These are phyloP conservation scores for Neopestalotiopsis rosae DNA, from an alignment of 2,329 filamentous ascomycete genomes.

Conservation along the genomic window DNA sequence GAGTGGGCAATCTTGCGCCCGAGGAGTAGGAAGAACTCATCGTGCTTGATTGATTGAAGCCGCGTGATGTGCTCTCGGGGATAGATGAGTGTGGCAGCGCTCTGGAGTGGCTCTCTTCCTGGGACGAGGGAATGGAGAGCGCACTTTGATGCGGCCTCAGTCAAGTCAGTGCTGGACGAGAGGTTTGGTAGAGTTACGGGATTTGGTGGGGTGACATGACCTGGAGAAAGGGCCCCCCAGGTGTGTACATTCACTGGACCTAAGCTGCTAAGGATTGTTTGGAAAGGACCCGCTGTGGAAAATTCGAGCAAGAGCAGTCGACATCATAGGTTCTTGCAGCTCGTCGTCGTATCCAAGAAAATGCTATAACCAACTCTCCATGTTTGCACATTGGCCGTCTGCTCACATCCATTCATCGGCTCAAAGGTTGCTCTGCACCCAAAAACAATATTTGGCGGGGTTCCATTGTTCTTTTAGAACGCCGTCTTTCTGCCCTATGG, in stretches of 20 bases:
- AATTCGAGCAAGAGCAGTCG: not conserved
- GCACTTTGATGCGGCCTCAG: constrained; percentile 26
- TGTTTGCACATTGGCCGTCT: not conserved
- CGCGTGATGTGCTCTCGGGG: constrained; percentile 3
- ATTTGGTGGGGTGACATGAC: constrained; percentile 9
- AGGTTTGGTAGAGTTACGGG: constrained; percentile 4
- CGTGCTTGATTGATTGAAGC: not conserved
- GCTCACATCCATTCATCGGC: not conserved
- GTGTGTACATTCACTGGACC: constrained; percentile 7
- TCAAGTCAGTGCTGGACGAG: constrained; percentile 17
- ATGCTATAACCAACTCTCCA: not conserved
- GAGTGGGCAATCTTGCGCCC: constrained; percentile 11
- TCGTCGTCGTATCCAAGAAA: not conserved
- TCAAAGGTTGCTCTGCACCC: not conserved
- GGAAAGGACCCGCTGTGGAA: not conserved
- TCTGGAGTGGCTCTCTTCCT: not conserved
- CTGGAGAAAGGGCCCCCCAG: not conserved
- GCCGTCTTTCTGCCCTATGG: not conserved
- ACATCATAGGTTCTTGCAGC: not conserved
- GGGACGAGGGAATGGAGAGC: not conserved
- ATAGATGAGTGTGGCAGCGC: not conserved
- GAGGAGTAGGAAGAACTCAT: constrained; percentile 22
- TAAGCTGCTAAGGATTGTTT: not conserved
- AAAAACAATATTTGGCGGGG: constrained; percentile 10
- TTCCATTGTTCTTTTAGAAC: not conserved